Percentiles rank a stretch among this genome's conserved stretches.
These are phyloP conservation scores for Thermomyces lanuginosus DNA, from an alignment of 2,329 filamentous ascomycete species.

Conservation along the genomic window DNA sequence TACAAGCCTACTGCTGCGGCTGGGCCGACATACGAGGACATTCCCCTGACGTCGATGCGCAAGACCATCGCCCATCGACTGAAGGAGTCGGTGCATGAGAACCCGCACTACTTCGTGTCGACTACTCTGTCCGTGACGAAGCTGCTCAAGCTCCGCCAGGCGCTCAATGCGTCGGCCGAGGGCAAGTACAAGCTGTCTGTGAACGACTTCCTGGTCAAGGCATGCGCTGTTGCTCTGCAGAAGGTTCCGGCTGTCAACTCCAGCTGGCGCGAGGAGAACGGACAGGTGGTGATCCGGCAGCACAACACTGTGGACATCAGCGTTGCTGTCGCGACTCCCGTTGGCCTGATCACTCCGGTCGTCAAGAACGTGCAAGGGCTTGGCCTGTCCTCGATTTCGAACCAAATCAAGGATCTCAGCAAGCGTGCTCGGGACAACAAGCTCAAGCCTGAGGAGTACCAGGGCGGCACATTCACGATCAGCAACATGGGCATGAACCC, in stretches of 20 bases:
- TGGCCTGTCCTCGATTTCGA: slow-evolving; percentile 76
- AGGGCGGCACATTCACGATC: slow-evolving; percentile 97
- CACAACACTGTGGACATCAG: slow-evolving; percentile 88
- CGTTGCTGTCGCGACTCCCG: slow-evolving; percentile 84
- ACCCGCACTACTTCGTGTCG: slow-evolving; percentile 97
- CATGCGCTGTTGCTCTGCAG: slow-evolving; percentile 68
- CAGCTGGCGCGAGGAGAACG: slow-evolving; percentile 69
- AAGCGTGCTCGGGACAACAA: slow-evolving; percentile 94
- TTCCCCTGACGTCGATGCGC: slow-evolving; percentile 79
- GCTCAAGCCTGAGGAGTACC: slow-evolving; percentile 98
- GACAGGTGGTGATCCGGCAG: slow-evolving; percentile 67
- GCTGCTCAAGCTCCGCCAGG: slow-evolving; percentile 87
- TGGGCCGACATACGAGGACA: slow-evolving; percentile 62
- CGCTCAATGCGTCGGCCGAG: slow-evolving; percentile 73
- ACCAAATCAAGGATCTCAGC: slow-evolving; percentile 85
- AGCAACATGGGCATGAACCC: slow-evolving; percentile 99
- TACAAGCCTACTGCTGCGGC: slow-evolving; percentile 44
- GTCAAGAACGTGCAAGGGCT: slow-evolving; percentile 76
- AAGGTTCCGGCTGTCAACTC: slow-evolving; percentile 95
- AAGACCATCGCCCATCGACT: slow-evolving; percentile 93
- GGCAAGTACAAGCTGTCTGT: slow-evolving; percentile 99
- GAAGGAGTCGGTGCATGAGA: slow-evolving; percentile 73
- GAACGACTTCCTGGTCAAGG: slow-evolving; percentile 99
- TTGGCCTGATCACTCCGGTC: slow-evolving; percentile 92
- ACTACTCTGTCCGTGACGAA: slow-evolving; percentile 82